These are phyloP conservation scores for Noccaea caerulescens DNA, from an alignment of 345 rosid species.

Conservation along the genomic window DNA sequence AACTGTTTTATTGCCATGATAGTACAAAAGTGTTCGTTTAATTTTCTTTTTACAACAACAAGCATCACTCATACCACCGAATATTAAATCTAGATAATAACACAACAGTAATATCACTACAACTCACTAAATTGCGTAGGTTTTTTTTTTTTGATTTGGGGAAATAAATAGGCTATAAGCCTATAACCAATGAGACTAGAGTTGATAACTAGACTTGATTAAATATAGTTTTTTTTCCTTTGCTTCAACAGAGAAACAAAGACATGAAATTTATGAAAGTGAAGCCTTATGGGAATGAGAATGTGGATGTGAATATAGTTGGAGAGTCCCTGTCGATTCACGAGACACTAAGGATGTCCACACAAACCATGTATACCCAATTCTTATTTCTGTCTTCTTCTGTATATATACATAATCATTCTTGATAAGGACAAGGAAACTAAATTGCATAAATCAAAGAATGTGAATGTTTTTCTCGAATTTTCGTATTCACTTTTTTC, in stretches of 20 bases:
- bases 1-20: background rate
- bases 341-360: conserved; percentile 43
- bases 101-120: background rate
- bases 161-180: background rate
- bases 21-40: background rate
- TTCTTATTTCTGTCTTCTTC: conserved; percentile 36
- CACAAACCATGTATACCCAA: conserved; percentile 37
- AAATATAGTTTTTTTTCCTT: background rate
- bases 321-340: conserved; percentile 44
- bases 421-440: conserved; percentile 26
- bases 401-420: conserved; percentile 10
- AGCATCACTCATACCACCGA: background rate
- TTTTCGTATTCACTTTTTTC: background rate
- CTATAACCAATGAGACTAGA: conserved; percentile 8
- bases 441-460: background rate
- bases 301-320: conserved; percentile 33
- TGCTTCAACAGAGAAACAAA: conserved; percentile 31
- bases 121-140: background rate
- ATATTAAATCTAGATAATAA: background rate
- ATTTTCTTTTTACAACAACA: background rate
- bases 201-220: conserved; percentile 15
- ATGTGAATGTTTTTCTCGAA: conserved; percentile 36
- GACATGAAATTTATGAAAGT: conserved; percentile 13
- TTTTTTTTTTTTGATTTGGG: background rate
- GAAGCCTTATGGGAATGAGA: conserved; percentile 33